phyloP scores from a whole-genome alignment of 495 filamentous ascomycete genomes.

The Annulohypoxylon maeteangense region DNA sequence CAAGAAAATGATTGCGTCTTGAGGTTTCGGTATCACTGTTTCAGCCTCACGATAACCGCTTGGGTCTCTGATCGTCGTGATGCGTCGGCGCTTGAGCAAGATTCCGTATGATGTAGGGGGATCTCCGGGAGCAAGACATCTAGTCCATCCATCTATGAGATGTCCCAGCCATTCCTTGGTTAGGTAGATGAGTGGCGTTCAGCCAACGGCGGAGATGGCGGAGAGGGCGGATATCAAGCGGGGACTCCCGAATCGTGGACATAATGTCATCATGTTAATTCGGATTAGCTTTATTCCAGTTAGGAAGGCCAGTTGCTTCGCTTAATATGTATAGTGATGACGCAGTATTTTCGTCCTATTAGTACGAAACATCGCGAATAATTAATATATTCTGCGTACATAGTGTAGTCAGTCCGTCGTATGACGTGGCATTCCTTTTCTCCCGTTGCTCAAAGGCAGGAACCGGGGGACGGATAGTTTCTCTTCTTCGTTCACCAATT shows the following conservation, averaged over 20 bases:
- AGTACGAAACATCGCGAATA: not conserved
- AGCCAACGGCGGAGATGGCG: not conserved
- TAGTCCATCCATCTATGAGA: not conserved
- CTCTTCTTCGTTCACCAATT: not conserved
- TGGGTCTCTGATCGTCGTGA: not conserved
- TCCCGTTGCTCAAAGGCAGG: not conserved
- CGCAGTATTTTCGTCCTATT: not conserved
- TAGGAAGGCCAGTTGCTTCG: not conserved
- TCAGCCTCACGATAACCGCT: conserved; percentile 26
- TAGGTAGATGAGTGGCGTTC: conserved; percentile 2
- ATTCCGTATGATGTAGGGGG: not conserved
- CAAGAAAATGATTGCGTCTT: conserved; percentile 13
- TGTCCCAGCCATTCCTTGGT: not conserved
- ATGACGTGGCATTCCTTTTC: not conserved
- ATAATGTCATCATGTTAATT: conserved; percentile 1
- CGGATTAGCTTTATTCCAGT: not conserved
- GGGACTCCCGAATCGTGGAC: not conserved
- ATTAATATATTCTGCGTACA: not conserved
- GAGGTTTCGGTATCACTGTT: conserved; percentile 6
- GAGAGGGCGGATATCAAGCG: conserved; percentile 9
- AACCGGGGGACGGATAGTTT: not conserved
- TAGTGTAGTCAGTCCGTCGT: conserved; percentile 10
- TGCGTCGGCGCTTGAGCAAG: conserved; percentile 1
- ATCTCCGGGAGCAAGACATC: not conserved
- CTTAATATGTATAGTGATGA: not conserved